Conservation (phyloP, 306 rosid species). For the Canavalia ensiformis region DNA sequence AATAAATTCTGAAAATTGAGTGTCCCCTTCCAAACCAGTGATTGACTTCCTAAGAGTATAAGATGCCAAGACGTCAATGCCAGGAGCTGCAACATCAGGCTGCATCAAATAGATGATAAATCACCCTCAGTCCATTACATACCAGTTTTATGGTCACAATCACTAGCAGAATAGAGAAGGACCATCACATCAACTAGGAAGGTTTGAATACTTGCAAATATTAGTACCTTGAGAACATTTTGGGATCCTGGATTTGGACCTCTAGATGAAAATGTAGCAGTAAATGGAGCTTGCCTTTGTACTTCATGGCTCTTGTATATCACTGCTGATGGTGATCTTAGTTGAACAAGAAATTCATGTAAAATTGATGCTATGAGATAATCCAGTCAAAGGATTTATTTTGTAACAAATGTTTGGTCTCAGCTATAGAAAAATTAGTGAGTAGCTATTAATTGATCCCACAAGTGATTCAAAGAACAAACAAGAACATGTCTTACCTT, state of each 20-base stretch:
- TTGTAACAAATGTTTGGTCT: constrained; percentile 22
- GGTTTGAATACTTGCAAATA: constrained; percentile 30
- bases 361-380: constrained; percentile 35
- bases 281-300: constrained; percentile 60
- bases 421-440: constrained; percentile 24
- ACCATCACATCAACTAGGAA: not conserved
- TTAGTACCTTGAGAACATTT: constrained; percentile 73
- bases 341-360: constrained; percentile 45
- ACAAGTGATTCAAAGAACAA: constrained; percentile 2
- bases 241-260: constrained; percentile 78
- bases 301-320: constrained; percentile 60
- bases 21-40: constrained; percentile 81
- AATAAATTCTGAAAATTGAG: constrained; percentile 80
- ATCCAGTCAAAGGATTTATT: constrained; percentile 7
- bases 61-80: constrained; percentile 81
- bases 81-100: constrained; percentile 98
- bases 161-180: not conserved
- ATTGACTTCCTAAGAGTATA: constrained; percentile 76
- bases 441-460: not conserved
- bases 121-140: not conserved
- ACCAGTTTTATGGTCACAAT: constrained; percentile 12
- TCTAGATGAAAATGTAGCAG: constrained; percentile 80
- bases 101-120: constrained; percentile 46
- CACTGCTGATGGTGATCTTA: constrained; percentile 81
- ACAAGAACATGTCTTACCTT: constrained; percentile 54